Base-by-base conservation (phyloP, 2,329 filamentous ascomycete genomes). In the Coleophoma cylindrospora region DNA sequence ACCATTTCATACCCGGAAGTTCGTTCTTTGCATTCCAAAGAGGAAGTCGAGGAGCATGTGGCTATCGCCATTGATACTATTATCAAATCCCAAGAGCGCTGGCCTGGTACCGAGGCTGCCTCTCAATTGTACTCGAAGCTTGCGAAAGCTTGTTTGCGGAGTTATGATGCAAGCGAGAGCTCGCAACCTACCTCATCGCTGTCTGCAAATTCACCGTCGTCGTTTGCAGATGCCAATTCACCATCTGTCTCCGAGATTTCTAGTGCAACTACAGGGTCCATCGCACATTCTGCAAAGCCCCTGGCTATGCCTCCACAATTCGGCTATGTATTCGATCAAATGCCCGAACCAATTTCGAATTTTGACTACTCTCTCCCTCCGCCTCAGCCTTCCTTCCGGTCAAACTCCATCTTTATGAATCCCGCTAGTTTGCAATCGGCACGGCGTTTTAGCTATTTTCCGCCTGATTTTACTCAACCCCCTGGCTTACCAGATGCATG, bases 51-150 rank as follows among this genome's bases (percentile, higher is more conserved):
- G 61, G 74, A 81, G 22, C 79, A 94, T 57, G 77, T 96, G 40
- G 77, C 84, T 44, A 79, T 84, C 17, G 88, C 89, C 0, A 73
- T 96, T 51, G 86, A 91, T 47, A 86, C 88, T 4, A 86, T 97
- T 53, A 79, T 85, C 51, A 81, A 86, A 50, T 91, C 89, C 50
- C 87, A 88, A 0, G 87, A 92, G 62, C 80, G 91, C 53, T 97
- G 94, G 94, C 94, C 94, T 0, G 94, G 92, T 11, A 91, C 92
- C 2, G 80, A 84, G 37, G 87, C 90, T 14, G 91, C 91, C 3
- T 83, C 89, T 10, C 83, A 94, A 59, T 79, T 97, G 12, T 97
- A 96, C 64, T 77, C 80, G n/a, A 91, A 89, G 55, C 81, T 99
- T 45, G 86, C 92, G 44, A 82, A 80, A 51, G 91, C 91, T 12